Evolutionary conservation across 1,139 yeast species (phyloP).

Genomic region (Pichia sp.): DNA sequence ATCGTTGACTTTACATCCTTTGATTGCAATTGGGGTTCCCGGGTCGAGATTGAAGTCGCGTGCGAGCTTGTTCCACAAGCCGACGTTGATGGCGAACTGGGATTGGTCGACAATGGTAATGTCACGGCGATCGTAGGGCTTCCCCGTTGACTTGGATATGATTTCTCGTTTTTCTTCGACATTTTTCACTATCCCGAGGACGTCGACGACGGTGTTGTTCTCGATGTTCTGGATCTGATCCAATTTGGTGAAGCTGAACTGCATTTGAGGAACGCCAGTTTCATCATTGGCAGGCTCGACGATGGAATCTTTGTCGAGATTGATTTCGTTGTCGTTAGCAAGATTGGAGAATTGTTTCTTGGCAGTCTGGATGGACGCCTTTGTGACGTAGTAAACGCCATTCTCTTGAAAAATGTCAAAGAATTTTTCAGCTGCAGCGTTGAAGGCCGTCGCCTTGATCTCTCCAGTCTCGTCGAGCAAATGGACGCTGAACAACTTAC

Average conservation of each 20-base stretch:
- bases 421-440: constrained; percentile 76
- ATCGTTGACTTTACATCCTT: constrained; percentile 86
- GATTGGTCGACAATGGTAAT: constrained; percentile 82
- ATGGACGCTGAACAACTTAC: constrained; percentile 83
- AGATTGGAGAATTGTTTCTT: constrained; percentile 83
- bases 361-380: constrained; percentile 77
- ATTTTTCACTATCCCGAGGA: constrained; percentile 77
- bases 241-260: constrained; percentile 72
- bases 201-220: constrained; percentile 73
- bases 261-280: constrained; percentile 68
- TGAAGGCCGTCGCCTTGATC: constrained; percentile 93
- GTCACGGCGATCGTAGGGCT: constrained; percentile 89
- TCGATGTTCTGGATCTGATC: constrained; percentile 64
- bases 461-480: constrained; percentile 94
- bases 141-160: constrained; percentile 89
- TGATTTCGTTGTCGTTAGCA: constrained; percentile 83
- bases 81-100: constrained; percentile 69
- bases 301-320: constrained; percentile 73
- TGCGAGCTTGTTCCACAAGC: constrained; percentile 90
- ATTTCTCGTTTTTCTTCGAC: constrained; percentile 74
- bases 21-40: constrained; percentile 87
- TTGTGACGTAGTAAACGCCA: constrained; percentile 78
- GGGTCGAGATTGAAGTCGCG: constrained; percentile 66
- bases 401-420: constrained; percentile 80
- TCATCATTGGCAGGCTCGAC: constrained; percentile 69